Conservation (phyloP, 352 stramenopile species). For the Globisporangium yorkense region DNA sequence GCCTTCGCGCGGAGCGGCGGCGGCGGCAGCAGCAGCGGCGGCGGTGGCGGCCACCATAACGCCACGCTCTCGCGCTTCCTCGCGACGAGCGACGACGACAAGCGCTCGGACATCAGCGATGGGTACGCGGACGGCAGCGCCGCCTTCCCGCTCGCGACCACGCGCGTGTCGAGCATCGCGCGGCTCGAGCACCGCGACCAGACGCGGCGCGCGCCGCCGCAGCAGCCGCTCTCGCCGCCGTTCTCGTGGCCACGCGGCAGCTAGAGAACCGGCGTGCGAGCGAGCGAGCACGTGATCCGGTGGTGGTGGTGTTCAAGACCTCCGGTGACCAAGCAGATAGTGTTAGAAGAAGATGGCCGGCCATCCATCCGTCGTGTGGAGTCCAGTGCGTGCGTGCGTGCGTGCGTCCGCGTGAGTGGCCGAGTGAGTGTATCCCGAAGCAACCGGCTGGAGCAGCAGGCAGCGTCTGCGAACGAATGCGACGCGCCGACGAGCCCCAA, state of each 20-base stretch:
- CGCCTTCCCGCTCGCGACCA: constrained; percentile 13
- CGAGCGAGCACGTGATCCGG: not conserved
- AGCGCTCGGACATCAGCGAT: constrained; percentile 15
- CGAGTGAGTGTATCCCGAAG: not conserved
- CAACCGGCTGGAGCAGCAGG: not conserved
- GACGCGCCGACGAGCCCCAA: not conserved
- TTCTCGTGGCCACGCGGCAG: constrained; percentile 11
- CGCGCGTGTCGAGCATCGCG: constrained; percentile 15
- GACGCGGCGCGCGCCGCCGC: not conserved
- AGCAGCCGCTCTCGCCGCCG: constrained; percentile 8
- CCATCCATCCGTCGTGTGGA: not conserved
- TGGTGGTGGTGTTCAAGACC: not conserved
- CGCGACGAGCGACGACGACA: constrained; percentile 21
- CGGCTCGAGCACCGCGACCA: constrained; percentile 15
- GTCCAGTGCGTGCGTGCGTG: constrained; percentile 8
- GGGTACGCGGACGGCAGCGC: constrained; percentile 12
- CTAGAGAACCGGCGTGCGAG: not conserved
- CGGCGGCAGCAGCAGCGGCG: constrained; percentile 14
- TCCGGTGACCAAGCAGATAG: not conserved
- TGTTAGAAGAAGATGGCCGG: not conserved
- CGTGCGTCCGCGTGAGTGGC: constrained; percentile 7
- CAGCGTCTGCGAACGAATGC: not conserved
- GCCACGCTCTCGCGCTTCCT: constrained; percentile 62
- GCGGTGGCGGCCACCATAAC: not conserved
- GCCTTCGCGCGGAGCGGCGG: not conserved